These are phyloP conservation scores for Fusarium algeriense DNA, from an alignment of 2,329 filamentous ascomycete genomes.

Conservation along the genomic window DNA sequence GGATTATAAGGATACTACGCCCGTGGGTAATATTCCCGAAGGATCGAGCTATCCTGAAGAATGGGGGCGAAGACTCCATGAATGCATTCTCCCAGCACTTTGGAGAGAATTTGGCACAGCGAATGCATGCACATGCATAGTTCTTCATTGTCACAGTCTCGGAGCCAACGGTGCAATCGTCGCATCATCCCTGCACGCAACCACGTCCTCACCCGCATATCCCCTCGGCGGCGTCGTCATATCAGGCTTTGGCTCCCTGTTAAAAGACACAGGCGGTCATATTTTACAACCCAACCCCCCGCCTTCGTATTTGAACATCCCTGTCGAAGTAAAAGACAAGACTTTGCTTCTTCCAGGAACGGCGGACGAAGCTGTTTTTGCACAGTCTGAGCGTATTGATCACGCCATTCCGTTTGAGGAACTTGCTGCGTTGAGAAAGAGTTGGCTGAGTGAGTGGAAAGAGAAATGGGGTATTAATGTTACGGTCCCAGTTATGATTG, in stretches of 20 bases:
- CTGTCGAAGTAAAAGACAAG: slow-evolving; percentile 32
- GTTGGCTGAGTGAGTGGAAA: slow-evolving; percentile 38
- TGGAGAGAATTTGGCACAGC: slow-evolving; percentile 30
- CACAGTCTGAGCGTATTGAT: slow-evolving; percentile 28
- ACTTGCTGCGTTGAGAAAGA: slow-evolving; percentile 15
- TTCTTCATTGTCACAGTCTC: slow-evolving; percentile 37
- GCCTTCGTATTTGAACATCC: slow-evolving; percentile 29
- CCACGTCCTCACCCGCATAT: slow-evolving; percentile 4
- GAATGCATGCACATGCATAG: slow-evolving; percentile 35
- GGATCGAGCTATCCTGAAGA: slow-evolving; percentile 38
- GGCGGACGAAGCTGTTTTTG: slow-evolving; percentile 29
- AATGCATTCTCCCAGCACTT: slow-evolving; percentile 33
- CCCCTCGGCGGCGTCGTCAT: slow-evolving; percentile 34
- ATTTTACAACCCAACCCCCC: slow-evolving; percentile 15
- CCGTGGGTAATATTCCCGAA: slow-evolving; percentile 23
- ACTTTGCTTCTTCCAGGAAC: slow-evolving; percentile 36
- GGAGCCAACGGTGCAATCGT: slow-evolving; percentile 34
- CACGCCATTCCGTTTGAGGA: slow-evolving; percentile 36
- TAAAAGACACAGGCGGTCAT: slow-evolving; percentile 30
- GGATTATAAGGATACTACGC: slow-evolving; percentile 31
- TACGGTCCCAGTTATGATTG: slow-evolving; percentile 32
- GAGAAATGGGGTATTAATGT: slow-evolving; percentile 35
- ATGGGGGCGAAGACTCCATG: slow-evolving; percentile 29
- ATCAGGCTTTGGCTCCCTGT: slow-evolving; percentile 33
- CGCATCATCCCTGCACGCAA: slow-evolving; percentile 28